Base-by-base conservation (phyloP, 2,329 filamentous ascomycete genomes). In the Colletotrichum sp. region DNA sequence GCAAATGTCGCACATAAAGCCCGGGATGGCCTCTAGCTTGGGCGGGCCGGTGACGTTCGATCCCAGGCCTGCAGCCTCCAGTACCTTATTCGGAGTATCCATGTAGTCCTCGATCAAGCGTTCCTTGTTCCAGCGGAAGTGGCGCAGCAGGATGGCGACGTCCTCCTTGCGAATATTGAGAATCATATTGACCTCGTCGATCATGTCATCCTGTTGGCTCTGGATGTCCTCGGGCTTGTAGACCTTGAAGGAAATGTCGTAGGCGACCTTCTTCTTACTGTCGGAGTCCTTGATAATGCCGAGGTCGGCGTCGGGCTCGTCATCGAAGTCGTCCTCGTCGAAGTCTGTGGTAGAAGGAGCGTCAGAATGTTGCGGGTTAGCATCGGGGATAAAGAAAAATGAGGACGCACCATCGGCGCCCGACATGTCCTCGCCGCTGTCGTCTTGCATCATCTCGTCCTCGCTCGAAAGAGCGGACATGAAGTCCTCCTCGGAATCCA, bases 401-500 rank as follows among this genome's bases (percentile, higher is more conserved):
- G 30, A 28, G 21, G 16, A 81, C 83, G 63, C 80, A 90, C 89
- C 89, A 80, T 91, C 90, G 21, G 81, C 87, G 7, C 83, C 89
- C 2, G 90, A 91, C 77, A 91, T 85, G 83, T 90, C 93, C 80
- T 96, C 95, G 71, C 95, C 96, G 80, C 94, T 96, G 76, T 94
- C 93, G 80, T 96, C 94, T 78, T 94, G 91, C 84, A 94, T 90
- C 76, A 95, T 91, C 78, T 94, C 93, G 71, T 93, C 93, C 57
- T 93, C 93, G 82, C 94, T 98, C 57, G 95, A 96, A 80, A 93
- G 89, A 82, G 93, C 92, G 80, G 94, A 98, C 91, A 97, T 94
- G 85, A 96, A 96, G 76, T 98, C 96, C 82, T 98, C 96, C 81
- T 99, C 96, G 10, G 96, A 98, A 87, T 98, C 96, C 96, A 98